Evolutionary conservation across 1,284 basidiomycete genomes (phyloP), one percentile per base, ranked within the genome.

Genomic region (Albatrellus sp.): DNA sequence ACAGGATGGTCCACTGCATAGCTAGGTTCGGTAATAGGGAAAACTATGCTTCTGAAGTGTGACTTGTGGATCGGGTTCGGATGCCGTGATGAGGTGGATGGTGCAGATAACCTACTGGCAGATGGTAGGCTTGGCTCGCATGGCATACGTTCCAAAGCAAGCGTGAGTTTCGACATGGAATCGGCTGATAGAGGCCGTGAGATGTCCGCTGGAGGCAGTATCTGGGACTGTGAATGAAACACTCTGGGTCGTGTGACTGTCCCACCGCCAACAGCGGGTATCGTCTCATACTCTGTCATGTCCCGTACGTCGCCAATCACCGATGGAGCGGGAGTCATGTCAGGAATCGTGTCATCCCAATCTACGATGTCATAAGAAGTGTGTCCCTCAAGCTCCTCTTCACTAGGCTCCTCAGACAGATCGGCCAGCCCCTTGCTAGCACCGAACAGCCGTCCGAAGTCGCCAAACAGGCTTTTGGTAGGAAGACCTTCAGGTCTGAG

Each of bases 401-500:
- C 60, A 10, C 69, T 71, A 20, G 60, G 63, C 52, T 87, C 82
- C 57, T 89, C 86, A 0, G 79, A 65, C n/a, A 90, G 74, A 55
- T 87, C 85, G 3, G 78, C 85, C 2, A 90, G 69, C 10, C 88
- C 87, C 50, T 76, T 77, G 6, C 24, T 37, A 50, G 72, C 75
- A 1, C 67, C 64, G 50, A 86, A 90, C 8, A 90, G 66, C 36
- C 69, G 77, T n/a, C 78, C 73, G 54, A 91, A 88, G 13, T 70
- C 71, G 38, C 69, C 70, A 59, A 88, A 90, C 1, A 74, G 67
- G 50, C 77, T 80, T 59, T 84, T 86, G 1, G 69, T 67, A 0
- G 90, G 90, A 5, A 93, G 69, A 10, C 86, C 84, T 55, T 93
- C 90, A 0, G 90, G 88, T 12, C 93, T 80, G n/a, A 97, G 68